A percentile compares a stretch with the other conserved stretches of the same genome.
Evolutionary conservation across 371 early-diverging fungal genomes (phyloP).

Genomic region (Mucor mucedo): DNA sequence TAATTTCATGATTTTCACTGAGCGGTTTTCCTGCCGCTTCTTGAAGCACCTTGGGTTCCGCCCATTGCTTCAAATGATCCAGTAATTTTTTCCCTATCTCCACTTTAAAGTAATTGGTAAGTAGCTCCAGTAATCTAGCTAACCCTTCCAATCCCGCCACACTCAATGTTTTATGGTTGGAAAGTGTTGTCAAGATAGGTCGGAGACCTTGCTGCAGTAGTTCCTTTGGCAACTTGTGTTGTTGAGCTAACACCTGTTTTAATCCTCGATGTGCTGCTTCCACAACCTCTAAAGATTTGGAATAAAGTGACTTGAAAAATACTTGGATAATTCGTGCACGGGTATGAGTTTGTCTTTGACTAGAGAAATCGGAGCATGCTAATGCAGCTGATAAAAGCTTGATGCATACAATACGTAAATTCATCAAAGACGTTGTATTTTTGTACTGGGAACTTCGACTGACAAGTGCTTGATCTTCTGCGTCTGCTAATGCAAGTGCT

Average conservation of each 20-base stretch:
- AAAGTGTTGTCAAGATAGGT: constrained; percentile 93
- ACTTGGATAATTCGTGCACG: constrained; percentile 93
- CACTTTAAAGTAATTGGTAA: constrained; percentile 97
- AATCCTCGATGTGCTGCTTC: constrained; percentile 95
- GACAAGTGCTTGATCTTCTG: constrained; percentile 95
- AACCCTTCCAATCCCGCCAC: constrained; percentile 94
- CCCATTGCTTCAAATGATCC: constrained; percentile 94
- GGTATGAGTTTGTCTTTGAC: constrained; percentile 72
- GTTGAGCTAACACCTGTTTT: constrained; percentile 83
- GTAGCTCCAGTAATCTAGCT: constrained; percentile 88
- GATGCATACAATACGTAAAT: constrained; percentile 94
- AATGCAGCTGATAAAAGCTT: constrained; percentile 93
- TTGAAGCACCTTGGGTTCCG: constrained; percentile 82
- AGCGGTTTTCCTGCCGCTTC: constrained; percentile 81
- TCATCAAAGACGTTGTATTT: constrained; percentile 80
- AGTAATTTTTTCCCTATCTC: constrained; percentile 98
- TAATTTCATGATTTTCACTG: constrained; percentile 89
- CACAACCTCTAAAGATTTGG: constrained; percentile 91
- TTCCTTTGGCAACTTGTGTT: constrained; percentile 94
- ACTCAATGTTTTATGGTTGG: constrained; percentile 91
- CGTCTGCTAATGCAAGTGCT: constrained; percentile 94
- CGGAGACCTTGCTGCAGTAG: constrained; percentile 95
- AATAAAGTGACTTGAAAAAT: constrained; percentile 97
- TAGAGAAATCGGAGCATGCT: constrained; percentile 82
- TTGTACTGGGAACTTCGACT: constrained; percentile 85